Base-by-base conservation (phyloP, 805 yeast genomes). In the Wickerhamomyces canadensis region DNA sequence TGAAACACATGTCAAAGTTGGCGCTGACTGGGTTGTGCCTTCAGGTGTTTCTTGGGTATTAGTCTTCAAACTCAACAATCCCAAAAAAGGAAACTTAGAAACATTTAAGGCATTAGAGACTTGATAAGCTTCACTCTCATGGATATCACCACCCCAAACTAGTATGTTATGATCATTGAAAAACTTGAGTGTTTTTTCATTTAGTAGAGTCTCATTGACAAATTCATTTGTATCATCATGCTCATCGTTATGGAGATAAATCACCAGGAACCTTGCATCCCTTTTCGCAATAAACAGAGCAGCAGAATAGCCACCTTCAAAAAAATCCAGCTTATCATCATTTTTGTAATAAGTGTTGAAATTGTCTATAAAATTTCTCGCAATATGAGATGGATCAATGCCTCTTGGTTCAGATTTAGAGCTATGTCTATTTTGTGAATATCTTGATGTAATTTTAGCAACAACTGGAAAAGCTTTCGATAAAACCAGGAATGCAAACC, bases 101-200 rank as follows among this genome's bases (percentile, higher is more conserved):
- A 81, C 80, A 40, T 75, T 73, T 42, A 89, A 70, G 27, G 81
- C 77, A 52, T 83, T 80, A 0, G 95, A 83, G 13, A 87, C 79
- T 49, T 86, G 95, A 52, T 76, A 79, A 1, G 91, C 85, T 57
- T 91, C 98, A 16, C 88, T 76, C 39, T 78, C 78, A n/a, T 74
- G 71, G 18, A 83, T 74, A 53, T 85, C 81, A 8, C 96, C 96
- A 29, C 89, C 95, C 98, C 98, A 91, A 2, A 85, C 60, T 4
- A 85, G 46, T 2, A 80, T 55, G 31, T 84, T 71, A 33, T 69
- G 71, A 16, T 72, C 70, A 16, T 60, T 61, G 36, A 77, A 52
- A 48, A 69, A 65, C 26, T 65, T 57, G 12, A 74, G 61, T 37
- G 84, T 76, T 19, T 56, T 58, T 3, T 67, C 70, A 41, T 74